Percentiles rank a stretch among this genome's conserved stretches.
phyloP scores from a whole-genome alignment of 495 filamentous ascomycete species.

The Aspergillus heteromorphus region DNA sequence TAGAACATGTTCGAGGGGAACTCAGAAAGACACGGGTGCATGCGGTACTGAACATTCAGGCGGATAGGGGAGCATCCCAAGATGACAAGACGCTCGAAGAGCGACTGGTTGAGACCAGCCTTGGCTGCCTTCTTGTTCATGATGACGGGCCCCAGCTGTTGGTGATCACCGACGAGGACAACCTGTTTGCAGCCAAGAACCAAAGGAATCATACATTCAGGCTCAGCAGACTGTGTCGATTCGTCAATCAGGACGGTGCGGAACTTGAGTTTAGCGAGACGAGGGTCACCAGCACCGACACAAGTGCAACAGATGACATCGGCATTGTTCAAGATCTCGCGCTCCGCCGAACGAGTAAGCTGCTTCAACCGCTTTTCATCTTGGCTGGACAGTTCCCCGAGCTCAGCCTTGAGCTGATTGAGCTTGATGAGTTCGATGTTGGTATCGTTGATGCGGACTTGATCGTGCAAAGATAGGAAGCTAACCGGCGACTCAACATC shows the following conservation, averaged over 20 bases:
- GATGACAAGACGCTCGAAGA: slow-evolving; percentile 95
- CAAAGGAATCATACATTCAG: slow-evolving; percentile 98
- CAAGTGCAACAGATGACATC: slow-evolving; percentile 99
- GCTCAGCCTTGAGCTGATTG: slow-evolving; percentile 82
- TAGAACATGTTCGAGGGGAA: slow-evolving; percentile 99
- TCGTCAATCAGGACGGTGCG: slow-evolving; percentile 97
- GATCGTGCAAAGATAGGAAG: slow-evolving; percentile 91
- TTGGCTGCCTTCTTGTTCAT: slow-evolving; percentile 99
- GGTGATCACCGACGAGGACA: slow-evolving; percentile 95
- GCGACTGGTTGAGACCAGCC: slow-evolving; percentile 91
- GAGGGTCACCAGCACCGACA: slow-evolving; percentile 94
- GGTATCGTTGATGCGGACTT: slow-evolving; percentile 94
- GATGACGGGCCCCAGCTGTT: slow-evolving; percentile 96
- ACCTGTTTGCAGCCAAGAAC: slow-evolving; percentile 98
- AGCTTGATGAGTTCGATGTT: slow-evolving; percentile 91
- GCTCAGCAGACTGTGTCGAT: slow-evolving; percentile 97
- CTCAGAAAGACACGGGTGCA: slow-evolving; percentile 97
- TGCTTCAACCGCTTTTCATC: slow-evolving; percentile 99
- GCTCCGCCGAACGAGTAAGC: slow-evolving; percentile 86
- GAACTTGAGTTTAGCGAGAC: slow-evolving; percentile 94
- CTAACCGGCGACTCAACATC: slow-evolving; percentile 96
- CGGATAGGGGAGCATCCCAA: slow-evolving; percentile 89
- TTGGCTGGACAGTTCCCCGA: slow-evolving; percentile 88
- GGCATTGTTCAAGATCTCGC: slow-evolving; percentile 90
- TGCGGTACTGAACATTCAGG: slow-evolving; percentile 96